phyloP scores from a whole-genome alignment of 371 early-diverging fungal genomes.

The Mucor lusitanicus region DNA sequence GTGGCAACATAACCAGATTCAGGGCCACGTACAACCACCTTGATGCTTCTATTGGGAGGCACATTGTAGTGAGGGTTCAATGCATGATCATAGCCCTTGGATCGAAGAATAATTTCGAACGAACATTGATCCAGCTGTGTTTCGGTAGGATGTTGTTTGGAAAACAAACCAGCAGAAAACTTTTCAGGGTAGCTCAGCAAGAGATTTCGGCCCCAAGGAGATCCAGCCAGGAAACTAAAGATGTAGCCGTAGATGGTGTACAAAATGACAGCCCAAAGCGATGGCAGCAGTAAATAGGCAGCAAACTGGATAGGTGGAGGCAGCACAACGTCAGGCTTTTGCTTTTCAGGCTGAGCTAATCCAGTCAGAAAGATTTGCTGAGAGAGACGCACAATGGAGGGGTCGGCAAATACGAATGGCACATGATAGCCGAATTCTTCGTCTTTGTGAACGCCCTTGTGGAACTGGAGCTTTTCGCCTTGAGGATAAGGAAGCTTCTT shows the following conservation, averaged over 20 bases:
- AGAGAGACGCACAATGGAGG: conserved; percentile 59
- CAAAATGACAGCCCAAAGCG: conserved; percentile 44
- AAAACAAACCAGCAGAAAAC: conserved; percentile 57
- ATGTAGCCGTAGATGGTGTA: conserved; percentile 39
- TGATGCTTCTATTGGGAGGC: conserved; percentile 46
- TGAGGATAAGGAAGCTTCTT: conserved; percentile 42
- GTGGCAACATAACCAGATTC: conserved; percentile 69
- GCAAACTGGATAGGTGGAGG: conserved; percentile 63
- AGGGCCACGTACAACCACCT: conserved; percentile 59
- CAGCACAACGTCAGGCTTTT: conserved; percentile 20
- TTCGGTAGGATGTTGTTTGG: conserved; percentile 60
- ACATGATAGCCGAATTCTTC: conserved; percentile 57
- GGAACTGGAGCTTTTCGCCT: conserved; percentile 45
- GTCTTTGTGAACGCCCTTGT: conserved; percentile 45
- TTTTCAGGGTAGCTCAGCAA: conserved; percentile 61
- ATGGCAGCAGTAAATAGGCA: conserved; percentile 59
- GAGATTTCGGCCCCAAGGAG: conserved; percentile 58
- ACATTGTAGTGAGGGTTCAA: conserved; percentile 14
- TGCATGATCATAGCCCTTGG: conserved; percentile 51
- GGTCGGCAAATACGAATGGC: conserved; percentile 65
- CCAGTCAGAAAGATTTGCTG: conserved; percentile 52
- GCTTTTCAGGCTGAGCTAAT: conserved; percentile 24
- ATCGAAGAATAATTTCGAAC: conserved; percentile 55
- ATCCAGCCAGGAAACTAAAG: conserved; percentile 53
- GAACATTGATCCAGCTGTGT: conserved; percentile 57